These are phyloP conservation scores for Tulasnella sp. DNA, from an alignment of 768 basidiomycete genomes.

Conservation along the genomic window DNA sequence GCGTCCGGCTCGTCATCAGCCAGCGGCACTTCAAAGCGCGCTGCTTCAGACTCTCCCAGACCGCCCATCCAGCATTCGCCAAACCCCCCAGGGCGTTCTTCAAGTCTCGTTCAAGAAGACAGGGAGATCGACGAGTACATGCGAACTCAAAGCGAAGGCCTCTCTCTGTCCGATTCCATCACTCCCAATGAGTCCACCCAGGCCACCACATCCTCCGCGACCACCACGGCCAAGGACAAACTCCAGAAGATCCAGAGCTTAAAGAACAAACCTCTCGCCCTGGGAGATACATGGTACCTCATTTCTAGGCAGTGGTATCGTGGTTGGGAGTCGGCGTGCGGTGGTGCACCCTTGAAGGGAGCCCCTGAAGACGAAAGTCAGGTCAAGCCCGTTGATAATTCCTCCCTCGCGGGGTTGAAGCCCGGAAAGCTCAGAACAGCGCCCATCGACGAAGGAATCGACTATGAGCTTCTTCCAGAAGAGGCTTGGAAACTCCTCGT, in stretches of 20 bases:
- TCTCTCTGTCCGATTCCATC: constrained; percentile 18
- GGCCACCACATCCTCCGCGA: constrained; percentile 32
- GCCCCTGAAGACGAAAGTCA: constrained; percentile 55
- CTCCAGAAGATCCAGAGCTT: constrained; percentile 48
- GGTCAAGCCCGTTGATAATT: constrained; percentile 73
- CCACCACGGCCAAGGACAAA: constrained; percentile 45
- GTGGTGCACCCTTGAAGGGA: constrained; percentile 40
- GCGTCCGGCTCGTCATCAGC: constrained; percentile 16
- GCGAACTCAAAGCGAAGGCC: constrained; percentile 36
- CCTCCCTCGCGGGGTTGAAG: constrained; percentile 54
- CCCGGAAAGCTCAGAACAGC: constrained; percentile 37
- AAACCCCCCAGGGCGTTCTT: constrained; percentile 18
- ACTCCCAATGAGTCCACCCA: constrained; percentile 29
- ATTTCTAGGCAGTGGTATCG: constrained; percentile 68
- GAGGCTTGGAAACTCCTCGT: constrained; percentile 65
- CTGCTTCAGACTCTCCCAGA: constrained; percentile 60
- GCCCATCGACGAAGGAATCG: constrained; percentile 33
- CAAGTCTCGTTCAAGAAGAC: constrained; percentile 31
- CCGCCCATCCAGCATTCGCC: constrained; percentile 27
- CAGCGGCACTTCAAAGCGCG: constrained; percentile 55
- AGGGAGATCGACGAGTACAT: constrained; percentile 57
- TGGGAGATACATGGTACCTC: constrained; percentile 76
- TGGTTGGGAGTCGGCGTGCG: constrained; percentile 69
- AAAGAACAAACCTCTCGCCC: constrained; percentile 48
- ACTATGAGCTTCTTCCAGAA: constrained; percentile 72